Evolutionary conservation across 202 grass and related monocot species (phyloP).

Genomic region (Musa balbisiana): DNA sequence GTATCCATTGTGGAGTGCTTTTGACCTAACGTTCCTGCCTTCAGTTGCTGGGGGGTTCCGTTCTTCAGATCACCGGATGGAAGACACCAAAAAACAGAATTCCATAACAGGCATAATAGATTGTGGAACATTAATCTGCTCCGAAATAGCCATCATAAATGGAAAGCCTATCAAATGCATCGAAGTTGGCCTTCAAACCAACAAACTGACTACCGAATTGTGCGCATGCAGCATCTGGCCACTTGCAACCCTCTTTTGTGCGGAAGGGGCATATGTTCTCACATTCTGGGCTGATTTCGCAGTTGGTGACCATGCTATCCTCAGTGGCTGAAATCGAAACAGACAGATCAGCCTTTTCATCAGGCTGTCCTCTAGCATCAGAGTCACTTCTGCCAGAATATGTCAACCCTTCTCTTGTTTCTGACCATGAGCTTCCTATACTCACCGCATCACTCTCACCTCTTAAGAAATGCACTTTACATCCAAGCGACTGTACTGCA

Average conservation of each 20-base stretch:
- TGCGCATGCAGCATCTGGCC: slow-evolving; percentile 77
- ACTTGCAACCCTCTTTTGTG: slow-evolving; percentile 77
- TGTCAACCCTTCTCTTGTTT: slow-evolving; percentile 35
- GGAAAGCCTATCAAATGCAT: slow-evolving; percentile 76
- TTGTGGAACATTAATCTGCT: slow-evolving; percentile 39
- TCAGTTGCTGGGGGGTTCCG: background rate
- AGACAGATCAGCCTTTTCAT: slow-evolving; percentile 47
- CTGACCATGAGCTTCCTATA: slow-evolving; percentile 14
- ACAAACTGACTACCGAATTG: slow-evolving; percentile 90
- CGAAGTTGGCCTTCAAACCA: slow-evolving; percentile 89
- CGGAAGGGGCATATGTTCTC: slow-evolving; percentile 72
- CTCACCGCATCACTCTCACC: slow-evolving; percentile 26
- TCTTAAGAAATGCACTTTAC: slow-evolving; percentile 53
- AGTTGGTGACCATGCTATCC: slow-evolving; percentile 43
- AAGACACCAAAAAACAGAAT: background rate
- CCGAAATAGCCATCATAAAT: slow-evolving; percentile 83
- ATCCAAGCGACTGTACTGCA: slow-evolving; percentile 77
- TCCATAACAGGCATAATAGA: background rate
- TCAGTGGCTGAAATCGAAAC: slow-evolving; percentile 79
- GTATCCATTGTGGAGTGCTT: background rate
- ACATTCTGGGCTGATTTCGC: slow-evolving; percentile 42
- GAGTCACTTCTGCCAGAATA: slow-evolving; percentile 36
- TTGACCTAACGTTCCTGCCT: background rate
- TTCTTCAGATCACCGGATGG: background rate
- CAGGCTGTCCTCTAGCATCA: slow-evolving; percentile 22